Evolutionary conservation across 192 early-diverging fungal species (phyloP), one percentile per base, ranked within the genome.

Genomic region (Coemansia sp.): DNA sequence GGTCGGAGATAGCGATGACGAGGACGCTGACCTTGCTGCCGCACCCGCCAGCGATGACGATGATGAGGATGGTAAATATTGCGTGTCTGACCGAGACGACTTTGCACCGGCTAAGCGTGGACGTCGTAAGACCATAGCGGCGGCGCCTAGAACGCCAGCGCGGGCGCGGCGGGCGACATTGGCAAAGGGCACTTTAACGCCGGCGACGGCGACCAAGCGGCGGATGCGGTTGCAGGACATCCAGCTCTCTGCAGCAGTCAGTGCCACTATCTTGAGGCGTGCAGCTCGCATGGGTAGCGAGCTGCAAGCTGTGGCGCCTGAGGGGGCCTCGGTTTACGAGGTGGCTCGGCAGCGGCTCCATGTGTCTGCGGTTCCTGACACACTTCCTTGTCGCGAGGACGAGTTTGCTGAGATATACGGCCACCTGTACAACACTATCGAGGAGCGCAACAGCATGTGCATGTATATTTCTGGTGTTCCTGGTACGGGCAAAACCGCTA

Each of bases 401-500:
- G 95, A 99, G 82, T 96, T 95, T 85, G 86, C 84, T 23, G 85
- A 92, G 28, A 90, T 99, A 26, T 88, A 91, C 59, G 85, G 84
- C 3, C 86, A 91, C 32, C 63, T 99, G 9, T 87, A 90, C 64
- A 86, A 75, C 42, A 93, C 95, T 0, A 85, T 98, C n/a, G 86
- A 93, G 66, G 91, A 96, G 66, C 76, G 91, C 44, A 87, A 80
- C 14, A 95, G 96, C 47, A 88, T 87, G 67, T 96, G 96, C 69
- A 87, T 98, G 35, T 99, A 96, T 73, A 93, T 99, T 23, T 96
- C 95, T 28, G 96, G 96, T 5, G 94, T 96, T 6, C 96, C 97
- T 3, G 97, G 97, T 6, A 97, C 95, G 3, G 97, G 97, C 43
- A 99, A 99, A 76, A 99, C 97, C 0, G 97, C 96, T 0, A 98